phyloP scores from a whole-genome alignment of 768 basidiomycete genomes.

The Brasilioporus rufonigricans region DNA sequence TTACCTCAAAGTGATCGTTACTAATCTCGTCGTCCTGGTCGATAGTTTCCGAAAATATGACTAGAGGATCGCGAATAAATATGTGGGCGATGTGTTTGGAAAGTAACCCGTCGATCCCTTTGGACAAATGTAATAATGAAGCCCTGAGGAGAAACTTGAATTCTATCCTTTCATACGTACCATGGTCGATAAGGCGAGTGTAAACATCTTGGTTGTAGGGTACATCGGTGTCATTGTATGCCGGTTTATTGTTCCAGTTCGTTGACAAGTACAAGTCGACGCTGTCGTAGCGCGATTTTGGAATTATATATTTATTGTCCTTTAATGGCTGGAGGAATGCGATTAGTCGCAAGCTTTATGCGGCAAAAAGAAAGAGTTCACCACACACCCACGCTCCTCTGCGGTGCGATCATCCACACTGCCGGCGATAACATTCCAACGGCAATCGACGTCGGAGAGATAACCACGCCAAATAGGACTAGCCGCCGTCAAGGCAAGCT shows the following conservation, averaged over 20 bases:
- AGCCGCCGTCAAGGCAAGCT: slow-evolving; percentile 93
- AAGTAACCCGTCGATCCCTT: slow-evolving; percentile 83
- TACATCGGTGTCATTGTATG: slow-evolving; percentile 87
- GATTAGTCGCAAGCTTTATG: slow-evolving; percentile 5
- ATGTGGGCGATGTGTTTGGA: slow-evolving; percentile 93
- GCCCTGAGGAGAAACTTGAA: not conserved
- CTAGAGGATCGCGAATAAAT: slow-evolving; percentile 96
- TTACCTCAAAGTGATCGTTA: slow-evolving; percentile 96
- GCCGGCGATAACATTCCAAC: slow-evolving; percentile 99
- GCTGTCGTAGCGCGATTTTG: slow-evolving; percentile 97
- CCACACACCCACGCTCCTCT: slow-evolving; percentile 78
- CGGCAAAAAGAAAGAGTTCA: slow-evolving; percentile 47
- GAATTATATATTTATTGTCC: slow-evolving; percentile 73
- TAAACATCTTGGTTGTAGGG: slow-evolving; percentile 79
- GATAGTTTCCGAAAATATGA: slow-evolving; percentile 91
- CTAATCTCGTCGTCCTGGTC: slow-evolving; percentile 86
- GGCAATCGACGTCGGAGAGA: slow-evolving; percentile 94
- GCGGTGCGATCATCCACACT: slow-evolving; percentile 96
- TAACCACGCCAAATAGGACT: slow-evolving; percentile 95
- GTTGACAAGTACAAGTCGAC: slow-evolving; percentile 92
- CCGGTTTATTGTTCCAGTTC: slow-evolving; percentile 82
- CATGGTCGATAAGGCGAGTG: slow-evolving; percentile 69
- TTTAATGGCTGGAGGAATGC: slow-evolving; percentile 61
- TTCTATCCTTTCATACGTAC: slow-evolving; percentile 34
- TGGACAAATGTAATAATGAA: not conserved